Evolutionary conservation across 345 rosid genomes (phyloP).

Genomic region (Eucalyptus guilfoylei): DNA sequence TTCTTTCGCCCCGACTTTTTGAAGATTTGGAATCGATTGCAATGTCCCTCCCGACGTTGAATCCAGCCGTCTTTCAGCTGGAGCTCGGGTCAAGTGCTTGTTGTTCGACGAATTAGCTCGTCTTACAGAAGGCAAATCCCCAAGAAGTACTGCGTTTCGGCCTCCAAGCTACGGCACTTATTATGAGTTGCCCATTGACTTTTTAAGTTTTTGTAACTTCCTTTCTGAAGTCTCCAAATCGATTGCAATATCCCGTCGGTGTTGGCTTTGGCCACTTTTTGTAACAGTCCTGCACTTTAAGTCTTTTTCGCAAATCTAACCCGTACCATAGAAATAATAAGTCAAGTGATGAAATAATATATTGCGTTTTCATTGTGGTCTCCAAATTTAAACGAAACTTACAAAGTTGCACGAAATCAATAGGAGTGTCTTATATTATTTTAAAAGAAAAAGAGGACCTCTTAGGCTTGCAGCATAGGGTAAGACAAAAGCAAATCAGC

Average conservation of each 20-base stretch:
- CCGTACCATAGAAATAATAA: not conserved
- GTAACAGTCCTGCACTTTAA: not conserved
- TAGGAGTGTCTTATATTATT: not conserved
- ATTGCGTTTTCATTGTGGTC: not conserved
- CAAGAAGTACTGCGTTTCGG: not conserved
- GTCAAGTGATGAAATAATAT: not conserved
- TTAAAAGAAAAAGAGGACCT: not conserved
- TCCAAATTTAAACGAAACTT: not conserved
- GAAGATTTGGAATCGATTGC: not conserved
- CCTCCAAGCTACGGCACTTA: not conserved
- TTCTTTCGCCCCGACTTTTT: not conserved
- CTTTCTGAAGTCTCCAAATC: not conserved
- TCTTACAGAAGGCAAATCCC: not conserved
- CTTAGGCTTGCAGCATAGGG: not conserved
- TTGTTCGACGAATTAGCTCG: not conserved
- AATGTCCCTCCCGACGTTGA: not conserved
- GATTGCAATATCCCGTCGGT: not conserved
- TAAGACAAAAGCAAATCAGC: not conserved
- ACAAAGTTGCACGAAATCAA: not conserved
- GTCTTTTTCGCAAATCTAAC: not conserved
- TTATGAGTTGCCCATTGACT: not conserved
- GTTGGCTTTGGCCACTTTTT: not conserved
- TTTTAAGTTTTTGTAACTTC: not conserved
- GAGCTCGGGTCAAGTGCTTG: not conserved
- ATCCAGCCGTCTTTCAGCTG: not conserved